phyloP scores from a whole-genome alignment of 2,329 filamentous ascomycete genomes.

The Escovopsis sp. region DNA sequence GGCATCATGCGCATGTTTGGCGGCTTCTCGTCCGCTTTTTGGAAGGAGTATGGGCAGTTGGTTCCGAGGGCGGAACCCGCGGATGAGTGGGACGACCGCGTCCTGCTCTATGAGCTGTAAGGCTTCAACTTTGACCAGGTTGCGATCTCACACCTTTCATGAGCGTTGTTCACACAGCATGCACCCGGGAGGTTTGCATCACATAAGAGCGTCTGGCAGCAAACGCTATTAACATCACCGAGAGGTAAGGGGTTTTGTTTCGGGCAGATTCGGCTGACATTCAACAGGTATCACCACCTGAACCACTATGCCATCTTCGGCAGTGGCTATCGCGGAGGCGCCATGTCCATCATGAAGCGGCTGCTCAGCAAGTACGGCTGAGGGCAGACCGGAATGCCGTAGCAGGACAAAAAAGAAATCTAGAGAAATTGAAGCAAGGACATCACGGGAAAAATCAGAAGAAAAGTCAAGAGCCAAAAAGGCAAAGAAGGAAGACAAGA shows the following conservation, averaged over 20 bases:
- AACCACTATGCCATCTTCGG: conserved; percentile 84
- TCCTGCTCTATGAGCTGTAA: conserved; percentile 68
- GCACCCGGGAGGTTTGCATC: no score
- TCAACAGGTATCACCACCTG: conserved; percentile 63
- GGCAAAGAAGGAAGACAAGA: conserved; percentile 4
- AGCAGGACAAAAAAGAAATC: no score
- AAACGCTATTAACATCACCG: no score
- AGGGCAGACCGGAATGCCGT: no score
- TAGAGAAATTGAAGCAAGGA: no score
- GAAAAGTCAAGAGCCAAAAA: no score
- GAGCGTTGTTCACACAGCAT: no score
- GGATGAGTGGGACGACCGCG: conserved; percentile 71
- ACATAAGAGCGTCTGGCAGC: no score
- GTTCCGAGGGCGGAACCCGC: conserved; percentile 68
- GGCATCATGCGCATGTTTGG: conserved; percentile 97
- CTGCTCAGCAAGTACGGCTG: conserved; percentile 63
- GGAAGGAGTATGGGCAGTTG: conserved; percentile 59
- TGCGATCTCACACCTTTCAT: no score
- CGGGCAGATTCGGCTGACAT: conserved; percentile 7
- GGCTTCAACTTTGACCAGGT: conserved; percentile 19
- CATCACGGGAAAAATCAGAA: no score
- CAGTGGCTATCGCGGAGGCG: conserved; percentile 58
- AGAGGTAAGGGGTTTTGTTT: background rate
- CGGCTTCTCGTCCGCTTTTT: conserved; percentile 58
- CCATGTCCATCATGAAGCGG: conserved; percentile 63